Conservation (phyloP, 73 alveolate species). For the Paramecium primaurelia region DNA sequence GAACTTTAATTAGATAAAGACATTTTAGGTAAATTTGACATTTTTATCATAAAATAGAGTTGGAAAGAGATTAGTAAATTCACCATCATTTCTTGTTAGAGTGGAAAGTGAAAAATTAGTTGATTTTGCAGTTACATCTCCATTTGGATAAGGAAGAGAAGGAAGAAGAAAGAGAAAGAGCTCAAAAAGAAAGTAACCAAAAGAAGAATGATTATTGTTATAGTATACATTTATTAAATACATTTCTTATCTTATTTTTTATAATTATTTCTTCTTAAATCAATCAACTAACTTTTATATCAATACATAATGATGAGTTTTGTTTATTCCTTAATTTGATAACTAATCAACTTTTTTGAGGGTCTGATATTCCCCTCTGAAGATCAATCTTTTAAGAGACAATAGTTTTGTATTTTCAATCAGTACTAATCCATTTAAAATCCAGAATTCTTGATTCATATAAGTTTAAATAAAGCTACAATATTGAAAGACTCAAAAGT, state of each 20-base stretch:
- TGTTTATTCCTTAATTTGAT: background rate
- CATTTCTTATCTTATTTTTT: background rate
- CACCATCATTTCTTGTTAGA: conserved; percentile 97
- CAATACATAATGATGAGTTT: background rate
- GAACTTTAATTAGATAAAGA: conserved; percentile 95
- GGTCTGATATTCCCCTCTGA: background rate
- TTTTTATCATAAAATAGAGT: conserved; percentile 61
- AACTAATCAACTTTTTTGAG: background rate
- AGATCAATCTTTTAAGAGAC: background rate
- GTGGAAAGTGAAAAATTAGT: conserved; percentile 93
- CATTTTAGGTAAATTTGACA: conserved; percentile 72
- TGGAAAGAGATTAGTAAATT: conserved; percentile 95
- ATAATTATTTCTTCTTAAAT: background rate
- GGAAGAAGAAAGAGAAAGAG: conserved; percentile 90
- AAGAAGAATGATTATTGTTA: conserved; percentile 55
- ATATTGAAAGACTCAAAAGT: no score
- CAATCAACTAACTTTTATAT: background rate
- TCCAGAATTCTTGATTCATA: no score
- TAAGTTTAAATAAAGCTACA: no score
- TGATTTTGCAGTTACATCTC: conserved; percentile 86
- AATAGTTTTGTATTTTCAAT: background rate
- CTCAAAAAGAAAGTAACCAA: conserved; percentile 68
- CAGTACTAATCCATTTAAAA: no score
- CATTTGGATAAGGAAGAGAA: conserved; percentile 78
- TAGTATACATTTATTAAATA: background rate